Evolutionary conservation across 1,284 basidiomycete species (phyloP), one percentile per base, ranked within the genome.

Genomic region (Pseudozyma sp.): DNA sequence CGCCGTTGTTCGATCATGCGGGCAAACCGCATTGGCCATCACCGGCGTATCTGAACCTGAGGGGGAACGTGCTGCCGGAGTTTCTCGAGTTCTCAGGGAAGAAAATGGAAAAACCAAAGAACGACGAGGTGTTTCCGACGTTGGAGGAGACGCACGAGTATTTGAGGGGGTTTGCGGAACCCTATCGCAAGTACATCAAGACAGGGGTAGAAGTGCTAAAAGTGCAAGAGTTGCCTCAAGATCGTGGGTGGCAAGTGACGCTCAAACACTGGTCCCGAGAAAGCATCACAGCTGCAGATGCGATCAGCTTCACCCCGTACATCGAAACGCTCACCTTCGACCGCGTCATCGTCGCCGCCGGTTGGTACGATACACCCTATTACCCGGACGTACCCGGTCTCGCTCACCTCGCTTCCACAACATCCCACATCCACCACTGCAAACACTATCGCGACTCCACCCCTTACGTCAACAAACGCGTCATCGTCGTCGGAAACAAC

Each of bases 401-500:
- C 24, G 24, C 24, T 24, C 0, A 55, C 80, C 5, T 34, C 59
- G 1, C n/a, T 56, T 11, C 79, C 75, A 1, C 54, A 45, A 5
- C 16, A 52, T 11, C 43, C 1, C 52, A 68, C 35, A 45, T 81
- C 14, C 77, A 81, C 35, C 79, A 81, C 58, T 78, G 77, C 48
- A 81, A 81, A 44, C 79, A 80, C 61, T 81, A 81, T 47, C 68
- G 80, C 37, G 70, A 71, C 16, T 68, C 68, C n/a, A 50, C 35
- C 7, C 33, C 65, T 5, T 79, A 77, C 54, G 37, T 31, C 4
- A 52, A 60, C 34, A 71, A 71, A 33, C 55, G 49, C 11, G 68
- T 81, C 24, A 68, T 81, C 1, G 74, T 81, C 30, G 77, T 81
- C 0, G 80, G 80, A 3, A 82, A 82, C 56, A 79, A 79, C 35